Evolutionary conservation across 257 asterid genomes (phyloP).

Genomic region (Datura wrightii): DNA sequence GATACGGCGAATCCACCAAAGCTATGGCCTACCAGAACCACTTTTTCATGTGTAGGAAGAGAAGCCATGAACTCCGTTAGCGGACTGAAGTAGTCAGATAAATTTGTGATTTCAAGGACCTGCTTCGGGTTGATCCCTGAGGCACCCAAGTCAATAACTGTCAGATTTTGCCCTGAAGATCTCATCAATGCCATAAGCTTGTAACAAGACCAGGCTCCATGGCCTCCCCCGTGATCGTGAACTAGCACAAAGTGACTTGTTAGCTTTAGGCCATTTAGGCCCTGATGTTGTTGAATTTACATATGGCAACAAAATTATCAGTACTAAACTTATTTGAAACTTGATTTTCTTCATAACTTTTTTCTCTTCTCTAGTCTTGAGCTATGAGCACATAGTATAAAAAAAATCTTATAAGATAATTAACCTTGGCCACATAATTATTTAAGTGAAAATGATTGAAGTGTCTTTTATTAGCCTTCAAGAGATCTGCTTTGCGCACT

Average conservation of each 20-base stretch:
- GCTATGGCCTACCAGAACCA: conserved; percentile 48
- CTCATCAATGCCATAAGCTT: conserved; percentile 37
- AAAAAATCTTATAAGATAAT: background rate
- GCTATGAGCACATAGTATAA: background rate
- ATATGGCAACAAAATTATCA: background rate
- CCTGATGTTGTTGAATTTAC: background rate
- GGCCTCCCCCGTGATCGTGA: conserved; percentile 42
- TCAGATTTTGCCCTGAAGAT: conserved; percentile 42
- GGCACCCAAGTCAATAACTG: conserved; percentile 46
- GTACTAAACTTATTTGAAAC: background rate
- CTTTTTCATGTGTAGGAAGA: conserved; percentile 37
- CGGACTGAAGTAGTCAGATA: conserved; percentile 42
- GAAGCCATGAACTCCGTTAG: conserved; percentile 44
- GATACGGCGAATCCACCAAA: conserved; percentile 40
- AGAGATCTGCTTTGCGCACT: background rate
- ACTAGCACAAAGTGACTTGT: conserved; percentile 44
- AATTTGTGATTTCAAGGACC: conserved; percentile 5
- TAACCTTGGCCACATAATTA: background rate
- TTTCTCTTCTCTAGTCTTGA: background rate
- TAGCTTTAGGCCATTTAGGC: background rate
- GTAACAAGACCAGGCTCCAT: conserved; percentile 54
- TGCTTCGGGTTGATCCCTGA: conserved; percentile 43
- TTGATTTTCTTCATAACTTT: background rate
- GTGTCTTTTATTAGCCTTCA: background rate
- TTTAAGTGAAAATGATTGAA: background rate